Evolutionary conservation across 108 stramenopile genomes (phyloP).

Genomic region (Discostella stelligeroides): DNA sequence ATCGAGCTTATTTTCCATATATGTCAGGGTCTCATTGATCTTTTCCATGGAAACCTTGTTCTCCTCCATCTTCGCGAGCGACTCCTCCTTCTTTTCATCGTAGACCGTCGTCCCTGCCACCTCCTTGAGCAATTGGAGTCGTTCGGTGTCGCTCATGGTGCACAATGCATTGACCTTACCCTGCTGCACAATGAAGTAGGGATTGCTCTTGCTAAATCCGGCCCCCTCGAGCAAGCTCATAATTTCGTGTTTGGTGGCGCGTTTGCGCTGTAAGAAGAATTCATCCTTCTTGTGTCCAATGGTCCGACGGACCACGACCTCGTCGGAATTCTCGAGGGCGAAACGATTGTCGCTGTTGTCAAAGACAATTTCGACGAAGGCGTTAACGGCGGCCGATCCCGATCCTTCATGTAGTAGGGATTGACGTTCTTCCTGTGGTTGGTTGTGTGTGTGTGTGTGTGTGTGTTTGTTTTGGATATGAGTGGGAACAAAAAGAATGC

Average conservation of each 20-base stretch:
- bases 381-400: conserved; percentile 87
- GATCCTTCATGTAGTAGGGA: conserved; percentile 92
- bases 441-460: too few relatives aligned
- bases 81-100: conserved; percentile 96
- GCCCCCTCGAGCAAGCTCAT: conserved; percentile 94
- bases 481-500: not conserved
- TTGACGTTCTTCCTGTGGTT: conserved; percentile 84
- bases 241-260: conserved; percentile 92
- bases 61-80: conserved; percentile 91
- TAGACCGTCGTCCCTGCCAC: conserved; percentile 97
- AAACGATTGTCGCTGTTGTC: conserved; percentile 97
- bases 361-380: conserved; percentile 98
- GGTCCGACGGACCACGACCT: conserved; percentile 96
- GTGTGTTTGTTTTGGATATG: too few relatives aligned
- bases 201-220: conserved; percentile 97
- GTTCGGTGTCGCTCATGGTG: conserved; percentile 93
- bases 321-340: conserved; percentile 88
- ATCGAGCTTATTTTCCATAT: conserved; percentile 88
- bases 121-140: conserved; percentile 93
- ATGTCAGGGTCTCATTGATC: conserved; percentile 86
- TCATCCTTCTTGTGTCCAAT: conserved; percentile 99
- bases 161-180: conserved; percentile 97
- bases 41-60: conserved; percentile 85
- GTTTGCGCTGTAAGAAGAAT: conserved; percentile 97
- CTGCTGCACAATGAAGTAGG: conserved; percentile 99